Evolutionary conservation across 352 stramenopile species (phyloP).

Genomic region (Pythium utonaiense): DNA sequence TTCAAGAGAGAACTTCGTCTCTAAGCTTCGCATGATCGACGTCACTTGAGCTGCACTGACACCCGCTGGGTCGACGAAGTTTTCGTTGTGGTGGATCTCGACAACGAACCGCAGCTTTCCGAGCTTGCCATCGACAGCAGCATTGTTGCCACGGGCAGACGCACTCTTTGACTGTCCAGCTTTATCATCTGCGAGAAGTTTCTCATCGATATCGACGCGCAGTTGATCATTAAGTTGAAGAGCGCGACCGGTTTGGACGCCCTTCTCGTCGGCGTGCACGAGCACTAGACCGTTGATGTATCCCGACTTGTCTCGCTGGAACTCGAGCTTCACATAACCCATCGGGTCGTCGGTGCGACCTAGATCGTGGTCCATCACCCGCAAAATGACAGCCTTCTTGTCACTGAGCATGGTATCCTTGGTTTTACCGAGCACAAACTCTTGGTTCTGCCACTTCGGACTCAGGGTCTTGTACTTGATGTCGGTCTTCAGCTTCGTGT

Average conservation of each 20-base stretch:
- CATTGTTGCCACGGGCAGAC: slow-evolving; percentile 36
- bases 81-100: slow-evolving; percentile 58
- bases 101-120: slow-evolving; percentile 51
- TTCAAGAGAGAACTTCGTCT: slow-evolving; percentile 50
- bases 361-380: slow-evolving; percentile 60
- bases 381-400: slow-evolving; percentile 56
- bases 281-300: slow-evolving; percentile 51
- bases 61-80: slow-evolving; percentile 35
- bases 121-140: slow-evolving; percentile 39
- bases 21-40: slow-evolving; percentile 20
- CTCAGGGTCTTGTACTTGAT: slow-evolving; percentile 63
- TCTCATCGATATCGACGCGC: slow-evolving; percentile 44
- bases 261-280: slow-evolving; percentile 37
- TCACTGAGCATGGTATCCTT: slow-evolving; percentile 47
- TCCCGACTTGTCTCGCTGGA: slow-evolving; percentile 44
- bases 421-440: slow-evolving; percentile 56
- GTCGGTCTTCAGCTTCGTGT: slow-evolving; percentile 62
- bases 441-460: slow-evolving; percentile 67
- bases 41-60: slow-evolving; percentile 22
- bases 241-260: slow-evolving; percentile 19
- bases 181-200: slow-evolving; percentile 38
- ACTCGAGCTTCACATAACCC: slow-evolving; percentile 49
- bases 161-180: slow-evolving; percentile 30
- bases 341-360: slow-evolving; percentile 47
- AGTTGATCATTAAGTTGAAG: slow-evolving; percentile 42